A percentile compares a stretch with the other conserved stretches of the same genome.
Evolutionary conservation across 176 grass and related monocot genomes (phyloP).

Genomic region (Bromus sterilis): DNA sequence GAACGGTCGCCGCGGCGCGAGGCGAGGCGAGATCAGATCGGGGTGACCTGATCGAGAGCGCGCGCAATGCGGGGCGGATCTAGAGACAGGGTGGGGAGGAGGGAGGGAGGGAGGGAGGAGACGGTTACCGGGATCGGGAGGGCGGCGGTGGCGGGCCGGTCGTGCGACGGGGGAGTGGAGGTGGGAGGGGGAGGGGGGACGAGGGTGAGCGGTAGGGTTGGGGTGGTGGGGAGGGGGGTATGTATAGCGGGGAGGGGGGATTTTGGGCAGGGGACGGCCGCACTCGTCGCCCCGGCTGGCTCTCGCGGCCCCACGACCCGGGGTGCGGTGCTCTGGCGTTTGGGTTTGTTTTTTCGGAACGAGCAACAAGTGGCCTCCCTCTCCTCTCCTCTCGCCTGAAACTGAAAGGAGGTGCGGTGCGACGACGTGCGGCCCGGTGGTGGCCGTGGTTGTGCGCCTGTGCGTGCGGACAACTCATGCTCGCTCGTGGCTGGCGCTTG

Average conservation of each 20-base stretch:
- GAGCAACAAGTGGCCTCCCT: background rate
- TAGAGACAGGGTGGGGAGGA: background rate
- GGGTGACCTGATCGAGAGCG: background rate
- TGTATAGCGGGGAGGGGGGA: constrained; percentile 8
- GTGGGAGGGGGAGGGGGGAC: background rate
- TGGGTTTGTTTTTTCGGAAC: background rate
- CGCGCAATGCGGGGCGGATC: constrained; percentile 35
- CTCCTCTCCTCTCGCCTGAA: background rate
- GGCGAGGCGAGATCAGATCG: constrained; percentile 16
- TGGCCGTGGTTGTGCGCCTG: background rate
- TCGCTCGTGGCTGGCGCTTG: background rate
- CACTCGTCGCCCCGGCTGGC: constrained; percentile 12
- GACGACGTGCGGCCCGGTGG: background rate
- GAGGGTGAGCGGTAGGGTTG: constrained; percentile 26
- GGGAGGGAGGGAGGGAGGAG: background rate
- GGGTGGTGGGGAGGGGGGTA: background rate
- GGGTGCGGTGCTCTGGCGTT: background rate
- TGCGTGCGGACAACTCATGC: background rate
- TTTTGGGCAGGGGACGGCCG: constrained; percentile 22
- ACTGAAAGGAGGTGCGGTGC: too few species aligned
- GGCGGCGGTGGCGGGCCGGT: background rate
- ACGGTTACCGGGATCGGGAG: constrained; percentile 29
- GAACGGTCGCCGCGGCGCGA: background rate
- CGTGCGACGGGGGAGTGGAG: background rate
- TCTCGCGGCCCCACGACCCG: constrained; percentile 27